Conservation (phyloP, 805 yeast genomes). For the Wickerhamiella siamensis region DNA sequence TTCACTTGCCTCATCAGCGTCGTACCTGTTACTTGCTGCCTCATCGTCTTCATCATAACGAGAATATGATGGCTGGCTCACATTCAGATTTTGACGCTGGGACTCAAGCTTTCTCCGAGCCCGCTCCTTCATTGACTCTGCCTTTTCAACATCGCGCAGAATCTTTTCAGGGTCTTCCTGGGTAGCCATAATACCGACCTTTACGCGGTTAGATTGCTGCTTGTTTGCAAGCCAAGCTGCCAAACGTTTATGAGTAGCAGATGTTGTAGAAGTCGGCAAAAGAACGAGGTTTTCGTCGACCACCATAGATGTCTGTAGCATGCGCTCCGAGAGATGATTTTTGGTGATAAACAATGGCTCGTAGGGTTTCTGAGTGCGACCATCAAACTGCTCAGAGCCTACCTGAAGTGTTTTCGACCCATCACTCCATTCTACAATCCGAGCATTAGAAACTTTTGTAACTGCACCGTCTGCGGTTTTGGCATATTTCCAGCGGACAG, state of each 20-base stretch:
- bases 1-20: conserved; percentile 15
- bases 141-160: conserved; percentile 31
- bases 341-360: conserved; percentile 60
- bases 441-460: conserved; percentile 75
- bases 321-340: conserved; percentile 55
- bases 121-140: conserved; percentile 26
- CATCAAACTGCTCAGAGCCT: conserved; percentile 79
- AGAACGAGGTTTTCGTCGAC: conserved; percentile 55
- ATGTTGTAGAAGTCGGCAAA: conserved; percentile 80
- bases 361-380: conserved; percentile 40
- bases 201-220: conserved; percentile 17
- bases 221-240: conserved; percentile 33
- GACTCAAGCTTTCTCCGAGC: conserved; percentile 30
- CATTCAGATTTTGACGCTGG: conserved; percentile 21
- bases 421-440: conserved; percentile 87
- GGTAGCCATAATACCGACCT: conserved; percentile 27
- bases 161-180: conserved; percentile 32
- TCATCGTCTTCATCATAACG: not conserved
- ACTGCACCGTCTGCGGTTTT: conserved; percentile 40
- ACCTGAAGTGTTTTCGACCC: conserved; percentile 75
- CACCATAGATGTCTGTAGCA: conserved; percentile 54
- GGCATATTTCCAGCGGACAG: conserved; percentile 88
- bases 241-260: conserved; percentile 66
- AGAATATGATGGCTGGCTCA: conserved; percentile 9
- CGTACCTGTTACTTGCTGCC: conserved; percentile 1